phyloP scores from a whole-genome alignment of 202 grass and related monocot genomes.

The Thinopyrum obtusiflorum region DNA sequence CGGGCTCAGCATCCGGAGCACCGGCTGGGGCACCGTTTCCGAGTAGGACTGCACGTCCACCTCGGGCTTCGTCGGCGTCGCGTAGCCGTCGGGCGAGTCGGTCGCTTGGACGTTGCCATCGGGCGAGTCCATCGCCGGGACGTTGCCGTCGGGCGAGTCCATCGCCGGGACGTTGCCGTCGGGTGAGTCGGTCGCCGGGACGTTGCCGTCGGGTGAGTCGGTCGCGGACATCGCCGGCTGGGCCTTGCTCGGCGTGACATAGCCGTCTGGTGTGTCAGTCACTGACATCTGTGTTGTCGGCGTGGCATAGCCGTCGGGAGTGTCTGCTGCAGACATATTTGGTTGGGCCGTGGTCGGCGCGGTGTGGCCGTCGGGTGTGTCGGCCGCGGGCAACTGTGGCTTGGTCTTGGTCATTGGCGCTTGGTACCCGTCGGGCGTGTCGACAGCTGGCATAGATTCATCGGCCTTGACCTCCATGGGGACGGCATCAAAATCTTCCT shows the following conservation, averaged over 20 bases:
- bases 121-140: background rate
- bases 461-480: background rate
- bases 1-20: slow-evolving; percentile 9
- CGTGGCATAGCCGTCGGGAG: background rate
- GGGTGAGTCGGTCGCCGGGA: background rate
- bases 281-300: background rate
- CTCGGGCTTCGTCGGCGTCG: background rate
- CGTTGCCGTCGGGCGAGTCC: background rate
- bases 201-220: background rate
- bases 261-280: background rate
- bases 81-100: background rate
- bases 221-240: background rate
- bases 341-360: background rate
- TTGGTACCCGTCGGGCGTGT: background rate
- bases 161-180: background rate
- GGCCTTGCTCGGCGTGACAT: background rate
- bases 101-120: background rate
- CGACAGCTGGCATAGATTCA: background rate
- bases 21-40: background rate
- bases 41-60: background rate
- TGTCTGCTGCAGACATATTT: background rate
- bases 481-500: background rate
- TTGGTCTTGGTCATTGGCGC: background rate
- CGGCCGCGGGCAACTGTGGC: background rate
- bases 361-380: background rate